Base-by-base conservation (phyloP, 129 eudicot species). In the Flaveria linearis region DNA sequence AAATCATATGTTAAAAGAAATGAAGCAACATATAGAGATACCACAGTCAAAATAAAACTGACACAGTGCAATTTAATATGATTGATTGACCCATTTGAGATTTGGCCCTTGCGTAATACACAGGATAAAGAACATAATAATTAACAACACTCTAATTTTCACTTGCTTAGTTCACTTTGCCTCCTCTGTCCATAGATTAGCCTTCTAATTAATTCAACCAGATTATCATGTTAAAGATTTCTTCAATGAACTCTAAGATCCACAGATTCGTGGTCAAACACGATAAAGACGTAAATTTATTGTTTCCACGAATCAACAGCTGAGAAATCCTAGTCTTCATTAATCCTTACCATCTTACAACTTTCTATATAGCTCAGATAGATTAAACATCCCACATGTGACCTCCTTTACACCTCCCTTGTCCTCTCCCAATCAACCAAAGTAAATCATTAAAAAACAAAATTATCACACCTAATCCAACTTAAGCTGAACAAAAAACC, bases 21-120 rank as follows among this genome's bases (percentile, higher is more conserved):
- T 39, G 26, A 77, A 41, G 20, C 81, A 61, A 20, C 68, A 55
- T 51, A 68, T 11, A 22, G 13, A 67, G 52, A 51, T 47, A 36
- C 65, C 9, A 13, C 42, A 47, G 25, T 13, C 16, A 7, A 49
- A 28, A 67, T 20, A 66, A 52, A 10, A 67, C 73, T 30, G 12
- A 42, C 64, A 15, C 69, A 7, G 36, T 49, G 49, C 41, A 63
- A 17, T 49, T 63, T 64, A 15, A 33, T 20, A 52, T 46, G 36
- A 45, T 18, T 50, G 7, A 10, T 28, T 18, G 18, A 1, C 46
- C 45, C n/a, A 15, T 63, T 25, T 28, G 45, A 36, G 69, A 63
- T 30, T 28, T 63, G 42, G 30, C 18, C 69, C 69, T 63, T 63
- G 22, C 69, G 30, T 30, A n/a, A 46, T 50, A 42, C 61, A 74